Base-by-base conservation (phyloP, 495 filamentous ascomycete species). In the Penicillium paradoxum region DNA sequence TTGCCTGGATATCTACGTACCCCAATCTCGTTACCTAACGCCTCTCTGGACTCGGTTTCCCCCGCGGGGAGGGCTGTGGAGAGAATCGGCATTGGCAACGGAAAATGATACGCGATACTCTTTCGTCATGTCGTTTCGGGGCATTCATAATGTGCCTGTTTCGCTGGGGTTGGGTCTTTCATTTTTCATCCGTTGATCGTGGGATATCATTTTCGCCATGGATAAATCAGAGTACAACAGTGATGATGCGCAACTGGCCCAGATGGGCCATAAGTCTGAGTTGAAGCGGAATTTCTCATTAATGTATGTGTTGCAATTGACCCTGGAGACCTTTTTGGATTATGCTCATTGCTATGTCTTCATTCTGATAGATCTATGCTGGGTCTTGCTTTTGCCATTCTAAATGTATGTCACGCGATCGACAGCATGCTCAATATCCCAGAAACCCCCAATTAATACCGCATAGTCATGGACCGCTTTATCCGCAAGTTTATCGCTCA, bases 231-330 rank as follows among this genome's bases (percentile, higher is more conserved):
- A 61, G 29, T 49, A 30, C 36, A 56, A 55, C 21, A 66, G 67
- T 40, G 72, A 75, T 56, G 79, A 83, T 58, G 72, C 74, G 17
- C 75, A 79, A 36, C 66, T 86, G 66, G 82, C 80, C n/a, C 74
- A 72, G 57, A 75, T 87, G 73, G 83, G 83, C 43, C 83, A 87
- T 64, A 83, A 79, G 71, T 69, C 76, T 15, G 83, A 87, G 51
- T 58, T 87, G 57, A 81, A 83, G 25, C 75, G 83, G 40, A 80
- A 81, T n/a, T 78, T 73, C 55, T 75, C 73, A 0, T 62, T 75
- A 49, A 56, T 80, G 66, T 72, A 63, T 39, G 73, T 66, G 17
- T 32, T 44, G 3, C 49, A 21, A 34, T 25, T 24, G 38, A 34
- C 15, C 9, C 8, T 7, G 10, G 6, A 2, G 30, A 50, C 14